Percentiles rank a stretch among this genome's conserved stretches.
These are phyloP conservation scores for Ogataea nonfermentans DNA, from an alignment of 805 yeast species.

Conservation along the genomic window DNA sequence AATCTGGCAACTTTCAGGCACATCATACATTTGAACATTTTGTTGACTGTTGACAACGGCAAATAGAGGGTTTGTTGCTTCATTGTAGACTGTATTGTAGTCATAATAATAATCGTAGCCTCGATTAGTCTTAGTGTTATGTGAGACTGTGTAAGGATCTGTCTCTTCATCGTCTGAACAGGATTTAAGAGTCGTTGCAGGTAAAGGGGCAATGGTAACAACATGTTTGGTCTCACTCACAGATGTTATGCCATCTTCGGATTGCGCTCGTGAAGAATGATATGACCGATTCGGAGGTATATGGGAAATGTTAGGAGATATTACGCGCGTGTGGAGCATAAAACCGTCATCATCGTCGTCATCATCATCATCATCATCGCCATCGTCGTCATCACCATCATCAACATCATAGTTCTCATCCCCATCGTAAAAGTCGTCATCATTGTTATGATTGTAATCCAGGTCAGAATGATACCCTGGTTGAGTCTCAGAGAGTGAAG, in stretches of 20 bases:
- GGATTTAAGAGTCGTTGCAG: constrained; percentile 84
- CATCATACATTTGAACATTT: constrained; percentile 35
- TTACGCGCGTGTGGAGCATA: constrained; percentile 20
- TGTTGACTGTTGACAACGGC: constrained; percentile 20
- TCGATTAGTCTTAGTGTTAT: constrained; percentile 67
- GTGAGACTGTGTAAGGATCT: constrained; percentile 59
- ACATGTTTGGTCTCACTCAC: constrained; percentile 10
- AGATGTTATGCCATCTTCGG: constrained; percentile 2
- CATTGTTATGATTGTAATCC: not conserved
- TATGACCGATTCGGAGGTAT: constrained; percentile 26
- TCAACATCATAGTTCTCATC: constrained; percentile 29
- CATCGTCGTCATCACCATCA: constrained; percentile 20
- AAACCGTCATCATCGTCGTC: constrained; percentile 30
- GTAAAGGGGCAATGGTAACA: constrained; percentile 73
- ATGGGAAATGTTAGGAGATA: constrained; percentile 27
- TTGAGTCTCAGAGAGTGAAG: constrained; percentile 4
- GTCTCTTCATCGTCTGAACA: constrained; percentile 63
- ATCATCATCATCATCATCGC: constrained; percentile 25
- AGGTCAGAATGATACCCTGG: not conserved
- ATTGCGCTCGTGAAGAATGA: constrained; percentile 13
- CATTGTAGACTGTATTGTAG: constrained; percentile 71
- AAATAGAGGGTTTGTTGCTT: constrained; percentile 44
- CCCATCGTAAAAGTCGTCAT: constrained; percentile 29
- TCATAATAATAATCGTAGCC: constrained; percentile 79
- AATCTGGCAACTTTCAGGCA: constrained; percentile 42